Evolutionary conservation across 768 basidiomycete species (phyloP).

Genomic region (Tephrocybe sp.): DNA sequence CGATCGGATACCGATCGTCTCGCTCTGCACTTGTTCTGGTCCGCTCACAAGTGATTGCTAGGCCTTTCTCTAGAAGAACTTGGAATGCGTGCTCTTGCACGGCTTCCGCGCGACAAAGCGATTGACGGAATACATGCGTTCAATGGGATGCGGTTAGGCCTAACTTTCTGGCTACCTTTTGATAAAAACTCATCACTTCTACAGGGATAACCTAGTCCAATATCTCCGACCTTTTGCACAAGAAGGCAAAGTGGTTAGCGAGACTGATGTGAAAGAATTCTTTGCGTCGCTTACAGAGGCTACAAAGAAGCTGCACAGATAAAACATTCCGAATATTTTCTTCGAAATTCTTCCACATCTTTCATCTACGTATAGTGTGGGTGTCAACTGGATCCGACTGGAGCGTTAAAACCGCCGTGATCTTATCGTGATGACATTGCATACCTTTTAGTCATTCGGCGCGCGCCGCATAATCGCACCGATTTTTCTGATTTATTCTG

Average conservation of each 20-base stretch:
- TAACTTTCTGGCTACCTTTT: background rate
- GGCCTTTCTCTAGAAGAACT: slow-evolving; percentile 81
- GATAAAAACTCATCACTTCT: slow-evolving; percentile 8
- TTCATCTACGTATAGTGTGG: no score
- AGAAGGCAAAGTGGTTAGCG: slow-evolving; percentile 70
- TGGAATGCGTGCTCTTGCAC: slow-evolving; percentile 72
- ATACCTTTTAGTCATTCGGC: no score
- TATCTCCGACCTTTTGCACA: slow-evolving; percentile 80
- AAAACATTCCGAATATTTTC: background rate
- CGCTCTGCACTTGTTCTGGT: slow-evolving; percentile 8
- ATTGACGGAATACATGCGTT: slow-evolving; percentile 84
- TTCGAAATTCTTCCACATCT: background rate
- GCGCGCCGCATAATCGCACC: no score
- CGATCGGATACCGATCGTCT: slow-evolving; percentile 12
- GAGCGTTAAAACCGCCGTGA: no score
- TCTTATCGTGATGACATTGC: no score
- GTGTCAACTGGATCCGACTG: no score
- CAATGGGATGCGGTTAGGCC: slow-evolving; percentile 72
- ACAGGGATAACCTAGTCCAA: slow-evolving; percentile 65
- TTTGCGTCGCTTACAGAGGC: slow-evolving; percentile 53
- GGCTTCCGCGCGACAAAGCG: slow-evolving; percentile 74
- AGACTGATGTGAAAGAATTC: slow-evolving; percentile 66
- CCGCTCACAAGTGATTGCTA: slow-evolving; percentile 24
- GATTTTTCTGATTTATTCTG: no score
- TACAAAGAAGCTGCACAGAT: slow-evolving; percentile 25